Evolutionary conservation across 75 land plant genomes (phyloP).

Genomic region (Selaginella moellendorffii): DNA sequence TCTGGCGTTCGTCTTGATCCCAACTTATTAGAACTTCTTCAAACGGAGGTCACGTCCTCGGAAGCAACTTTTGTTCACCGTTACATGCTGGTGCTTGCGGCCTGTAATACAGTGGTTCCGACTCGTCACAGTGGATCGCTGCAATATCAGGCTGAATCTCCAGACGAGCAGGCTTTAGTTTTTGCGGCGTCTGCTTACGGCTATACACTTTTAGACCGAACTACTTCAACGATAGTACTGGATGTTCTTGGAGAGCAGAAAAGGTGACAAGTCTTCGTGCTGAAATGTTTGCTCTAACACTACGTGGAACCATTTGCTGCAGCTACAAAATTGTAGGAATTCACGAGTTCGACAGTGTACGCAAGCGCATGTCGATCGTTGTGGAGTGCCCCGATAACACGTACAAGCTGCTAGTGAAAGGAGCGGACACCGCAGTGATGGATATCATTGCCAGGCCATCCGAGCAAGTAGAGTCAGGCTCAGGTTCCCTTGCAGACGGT

Average conservation of each 20-base stretch:
- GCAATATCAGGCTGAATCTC: conserved; percentile 84
- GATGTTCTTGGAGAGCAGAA: conserved; percentile 51
- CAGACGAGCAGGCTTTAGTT: conserved; percentile 91
- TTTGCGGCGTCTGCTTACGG: conserved; percentile 79
- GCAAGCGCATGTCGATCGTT: conserved; percentile 81
- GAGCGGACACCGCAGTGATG: conserved; percentile 61
- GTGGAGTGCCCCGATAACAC: conserved; percentile 43
- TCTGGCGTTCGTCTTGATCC: conserved; percentile 33
- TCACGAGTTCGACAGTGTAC: conserved; percentile 81
- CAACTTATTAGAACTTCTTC: conserved; percentile 39
- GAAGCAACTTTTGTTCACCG: conserved; percentile 54
- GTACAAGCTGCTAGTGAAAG: conserved; percentile 65
- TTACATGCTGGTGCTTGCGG: conserved; percentile 68
- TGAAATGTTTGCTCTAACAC: no score
- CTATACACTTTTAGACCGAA: conserved; percentile 62
- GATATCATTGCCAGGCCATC: no score
- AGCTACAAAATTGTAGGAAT: conserved; percentile 64
- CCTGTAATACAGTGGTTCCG: conserved; percentile 84
- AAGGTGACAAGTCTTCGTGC: no score
- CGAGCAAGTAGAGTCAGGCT: neutral
- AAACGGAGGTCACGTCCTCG: conserved; percentile 22
- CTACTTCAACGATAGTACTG: conserved; percentile 56
- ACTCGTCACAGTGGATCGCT: conserved; percentile 23
- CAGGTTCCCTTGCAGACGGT: no score
- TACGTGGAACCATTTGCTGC: no score